Percentiles rank a stretch among this genome's conserved stretches.
Evolutionary conservation across 2,329 filamentous ascomycete genomes (phyloP).

Genomic region (Chaetoscypha palmicola): DNA sequence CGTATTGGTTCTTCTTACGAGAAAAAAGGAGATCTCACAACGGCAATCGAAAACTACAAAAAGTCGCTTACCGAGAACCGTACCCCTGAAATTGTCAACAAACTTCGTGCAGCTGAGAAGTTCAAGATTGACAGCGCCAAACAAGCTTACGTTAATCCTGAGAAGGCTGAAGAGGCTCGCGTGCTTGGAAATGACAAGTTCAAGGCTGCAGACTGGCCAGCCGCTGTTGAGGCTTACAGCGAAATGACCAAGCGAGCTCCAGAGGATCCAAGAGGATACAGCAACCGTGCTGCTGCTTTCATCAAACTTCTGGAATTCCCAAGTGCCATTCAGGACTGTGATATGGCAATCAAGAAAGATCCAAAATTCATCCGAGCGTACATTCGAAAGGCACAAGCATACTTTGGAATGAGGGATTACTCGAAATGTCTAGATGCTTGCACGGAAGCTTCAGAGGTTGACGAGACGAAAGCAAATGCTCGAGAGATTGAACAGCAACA

Average conservation of each 20-base stretch:
- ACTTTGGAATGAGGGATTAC: slow-evolving; percentile 97
- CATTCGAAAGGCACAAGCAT: slow-evolving; percentile 90
- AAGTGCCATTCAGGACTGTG: slow-evolving; percentile 85
- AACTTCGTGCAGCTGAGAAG: slow-evolving; percentile 87
- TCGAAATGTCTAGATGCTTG: slow-evolving; percentile 89
- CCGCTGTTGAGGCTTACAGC: slow-evolving; percentile 83
- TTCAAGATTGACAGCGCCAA: slow-evolving; percentile 69
- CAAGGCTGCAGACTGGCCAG: slow-evolving; percentile 94
- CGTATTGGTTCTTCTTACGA: slow-evolving; percentile 93
- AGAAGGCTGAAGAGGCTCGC: slow-evolving; percentile 89
- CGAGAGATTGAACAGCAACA: slow-evolving; percentile 91
- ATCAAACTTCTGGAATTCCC: slow-evolving; percentile 97
- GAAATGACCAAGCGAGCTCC: slow-evolving; percentile 98
- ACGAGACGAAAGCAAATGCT: slow-evolving; percentile 69
- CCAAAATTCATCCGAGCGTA: slow-evolving; percentile 91
- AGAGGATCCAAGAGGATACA: slow-evolving; percentile 88
- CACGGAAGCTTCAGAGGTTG: slow-evolving; percentile 69
- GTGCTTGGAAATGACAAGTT: slow-evolving; percentile 95
- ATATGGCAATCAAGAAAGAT: slow-evolving; percentile 84
- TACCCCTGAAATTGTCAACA: slow-evolving; percentile 85
- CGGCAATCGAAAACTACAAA: slow-evolving; percentile 85
- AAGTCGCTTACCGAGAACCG: slow-evolving; percentile 94
- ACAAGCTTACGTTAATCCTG: slow-evolving; percentile 78
- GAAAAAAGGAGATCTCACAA: slow-evolving; percentile 71
- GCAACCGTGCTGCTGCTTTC: slow-evolving; percentile 93